Conservation (phyloP, 805 yeast genomes). For the Metschnikowia picachoensis region DNA sequence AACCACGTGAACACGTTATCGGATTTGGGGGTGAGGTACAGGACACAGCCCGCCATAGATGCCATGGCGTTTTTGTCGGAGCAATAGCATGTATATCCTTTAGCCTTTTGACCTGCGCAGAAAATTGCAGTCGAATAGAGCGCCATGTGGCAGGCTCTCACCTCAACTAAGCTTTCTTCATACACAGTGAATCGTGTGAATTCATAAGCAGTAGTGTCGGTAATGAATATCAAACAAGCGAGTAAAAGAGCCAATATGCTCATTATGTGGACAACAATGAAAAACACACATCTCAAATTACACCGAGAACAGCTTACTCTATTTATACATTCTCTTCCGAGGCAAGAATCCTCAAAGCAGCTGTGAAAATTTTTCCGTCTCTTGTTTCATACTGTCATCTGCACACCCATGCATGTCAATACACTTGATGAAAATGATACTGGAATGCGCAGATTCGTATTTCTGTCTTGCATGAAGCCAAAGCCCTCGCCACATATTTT, state of each 20-base stretch:
- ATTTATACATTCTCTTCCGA: neutral
- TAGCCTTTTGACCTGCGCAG: conserved; percentile 1
- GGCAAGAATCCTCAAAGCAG: neutral
- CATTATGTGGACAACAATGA: neutral
- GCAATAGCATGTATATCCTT: conserved; percentile 3
- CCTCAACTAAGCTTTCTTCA: neutral
- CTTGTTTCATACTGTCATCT: neutral
- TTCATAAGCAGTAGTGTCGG: conserved; percentile 1
- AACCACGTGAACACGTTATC: neutral
- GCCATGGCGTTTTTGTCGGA: conserved; percentile 7
- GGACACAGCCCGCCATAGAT: conserved; percentile 5
- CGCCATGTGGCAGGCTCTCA: conserved; percentile 4
- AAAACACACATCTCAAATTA: too few relatives aligned
- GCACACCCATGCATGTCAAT: neutral
- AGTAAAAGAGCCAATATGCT: neutral
- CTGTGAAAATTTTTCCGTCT: neutral
- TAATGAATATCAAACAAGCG: neutral
- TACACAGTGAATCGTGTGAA: conserved; percentile 3
- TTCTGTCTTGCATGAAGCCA: neutral
- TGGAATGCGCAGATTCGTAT: neutral
- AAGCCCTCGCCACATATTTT: conserved; percentile 6
- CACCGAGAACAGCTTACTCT: neutral
- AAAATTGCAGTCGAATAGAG: conserved; percentile 2
- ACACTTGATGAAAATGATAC: conserved; percentile 2
- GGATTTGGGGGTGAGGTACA: neutral